phyloP scores from a whole-genome alignment of 2,329 filamentous ascomycete genomes.

The Botryotinia globosa region DNA sequence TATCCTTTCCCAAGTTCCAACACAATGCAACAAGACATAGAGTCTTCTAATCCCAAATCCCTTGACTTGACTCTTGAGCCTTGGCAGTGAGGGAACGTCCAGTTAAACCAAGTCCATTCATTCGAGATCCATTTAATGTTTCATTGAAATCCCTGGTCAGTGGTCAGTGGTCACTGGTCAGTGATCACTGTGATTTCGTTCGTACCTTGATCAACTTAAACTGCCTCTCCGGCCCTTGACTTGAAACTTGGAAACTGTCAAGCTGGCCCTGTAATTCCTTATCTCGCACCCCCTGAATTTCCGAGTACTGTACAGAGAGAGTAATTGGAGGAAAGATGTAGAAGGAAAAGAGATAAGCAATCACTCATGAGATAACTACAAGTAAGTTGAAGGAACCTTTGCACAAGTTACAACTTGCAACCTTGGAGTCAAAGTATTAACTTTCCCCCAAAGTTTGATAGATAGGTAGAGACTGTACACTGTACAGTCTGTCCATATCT shows the following conservation, averaged over 20 bases:
- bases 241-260: not conserved
- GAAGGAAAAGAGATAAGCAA: not conserved
- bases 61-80: no score
- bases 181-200: not conserved
- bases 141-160: not conserved
- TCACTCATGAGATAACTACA: not conserved
- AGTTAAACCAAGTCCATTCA: not conserved
- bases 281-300: not conserved
- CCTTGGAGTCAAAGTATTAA: no score
- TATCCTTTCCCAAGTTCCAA: not conserved
- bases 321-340: not conserved
- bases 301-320: no score
- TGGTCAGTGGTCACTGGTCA: no score
- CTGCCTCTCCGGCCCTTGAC: not conserved
- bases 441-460: no score
- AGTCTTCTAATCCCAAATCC: not conserved
- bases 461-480: no score
- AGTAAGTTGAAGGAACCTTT: no score
- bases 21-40: not conserved
- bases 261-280: not conserved
- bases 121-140: not conserved
- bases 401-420: no score
- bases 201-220: not conserved
- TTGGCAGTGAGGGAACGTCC: not conserved
- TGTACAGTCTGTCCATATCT: no score